Conservation (phyloP, 1,284 basidiomycete genomes). For the Wolfiporia cocos region DNA sequence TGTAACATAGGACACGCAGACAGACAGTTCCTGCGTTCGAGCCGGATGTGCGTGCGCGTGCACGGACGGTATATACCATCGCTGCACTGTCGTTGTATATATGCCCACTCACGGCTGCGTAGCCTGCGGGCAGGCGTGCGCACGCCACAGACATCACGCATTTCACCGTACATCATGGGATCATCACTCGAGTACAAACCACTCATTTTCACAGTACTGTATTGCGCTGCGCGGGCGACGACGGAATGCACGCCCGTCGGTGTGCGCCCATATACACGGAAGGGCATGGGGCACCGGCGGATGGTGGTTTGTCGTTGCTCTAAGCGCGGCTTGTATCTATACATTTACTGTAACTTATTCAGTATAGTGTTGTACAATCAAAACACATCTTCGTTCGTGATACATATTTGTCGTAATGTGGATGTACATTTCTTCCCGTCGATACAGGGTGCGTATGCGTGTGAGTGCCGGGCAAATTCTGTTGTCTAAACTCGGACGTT, state of each 20-base stretch:
- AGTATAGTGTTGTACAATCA: background rate
- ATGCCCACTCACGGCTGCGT: no score
- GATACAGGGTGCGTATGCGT: no score
- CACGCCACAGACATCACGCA: background rate
- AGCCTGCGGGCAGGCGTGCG: background rate
- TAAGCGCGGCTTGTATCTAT: slow-evolving; percentile 3
- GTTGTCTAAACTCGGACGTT: no score
- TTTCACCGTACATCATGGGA: background rate
- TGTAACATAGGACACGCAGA: no score
- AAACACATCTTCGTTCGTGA: no score
- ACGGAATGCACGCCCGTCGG: background rate
- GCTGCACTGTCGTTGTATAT: no score
- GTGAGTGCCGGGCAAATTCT: no score
- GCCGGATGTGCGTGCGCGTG: no score
- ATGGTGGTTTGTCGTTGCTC: background rate
- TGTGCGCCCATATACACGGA: slow-evolving; percentile 2
- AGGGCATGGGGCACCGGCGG: background rate
- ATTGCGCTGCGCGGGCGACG: background rate
- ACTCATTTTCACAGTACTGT: slow-evolving; percentile 1
- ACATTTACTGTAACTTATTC: slow-evolving; percentile 2
- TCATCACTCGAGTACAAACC: background rate
- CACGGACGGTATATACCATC: no score
- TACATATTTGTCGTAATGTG: no score
- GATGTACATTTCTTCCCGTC: no score
- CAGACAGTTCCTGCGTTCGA: no score